Percentiles rank a stretch among this genome's conserved stretches.
phyloP scores from a whole-genome alignment of 441 rosid species.

The Metrosideros polymorpha region DNA sequence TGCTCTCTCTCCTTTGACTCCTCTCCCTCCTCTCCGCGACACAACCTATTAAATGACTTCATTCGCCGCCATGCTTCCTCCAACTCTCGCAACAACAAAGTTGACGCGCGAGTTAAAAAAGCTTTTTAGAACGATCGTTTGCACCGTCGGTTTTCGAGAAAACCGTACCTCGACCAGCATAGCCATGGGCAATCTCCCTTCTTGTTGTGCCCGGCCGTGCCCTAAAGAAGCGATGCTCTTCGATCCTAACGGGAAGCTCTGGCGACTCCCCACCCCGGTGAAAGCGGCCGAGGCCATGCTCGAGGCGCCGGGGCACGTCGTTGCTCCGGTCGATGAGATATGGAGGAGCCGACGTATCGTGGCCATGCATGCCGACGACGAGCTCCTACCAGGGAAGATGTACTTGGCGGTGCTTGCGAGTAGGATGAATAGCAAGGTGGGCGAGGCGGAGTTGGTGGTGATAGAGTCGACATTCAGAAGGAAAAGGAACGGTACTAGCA shows the following conservation, averaged over 20 bases:
- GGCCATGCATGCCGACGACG: constrained; percentile 38
- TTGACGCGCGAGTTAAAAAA: not conserved
- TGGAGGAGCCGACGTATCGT: constrained; percentile 9
- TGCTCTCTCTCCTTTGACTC: not conserved
- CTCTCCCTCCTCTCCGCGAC: not conserved
- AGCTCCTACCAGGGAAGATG: constrained; percentile 17
- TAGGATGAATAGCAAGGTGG: constrained; percentile 15
- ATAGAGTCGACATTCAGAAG: constrained; percentile 1
- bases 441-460: constrained; percentile 13
- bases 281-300: constrained; percentile 45
- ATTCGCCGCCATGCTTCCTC: not conserved
- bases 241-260: constrained; percentile 15
- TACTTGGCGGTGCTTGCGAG: constrained; percentile 17
- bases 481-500: constrained; percentile 2
- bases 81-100: not conserved
- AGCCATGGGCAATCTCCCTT: constrained; percentile 25
- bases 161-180: not conserved
- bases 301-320: constrained; percentile 26
- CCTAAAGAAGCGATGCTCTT: constrained; percentile 16
- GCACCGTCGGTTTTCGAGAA: not conserved
- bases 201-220: not conserved
- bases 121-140: not conserved
- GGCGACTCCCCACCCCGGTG: constrained; percentile 6
- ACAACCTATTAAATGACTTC: not conserved
- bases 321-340: constrained; percentile 12